Conservation (phyloP, 1,284 basidiomycete genomes). For the Malassezia japonica region DNA sequence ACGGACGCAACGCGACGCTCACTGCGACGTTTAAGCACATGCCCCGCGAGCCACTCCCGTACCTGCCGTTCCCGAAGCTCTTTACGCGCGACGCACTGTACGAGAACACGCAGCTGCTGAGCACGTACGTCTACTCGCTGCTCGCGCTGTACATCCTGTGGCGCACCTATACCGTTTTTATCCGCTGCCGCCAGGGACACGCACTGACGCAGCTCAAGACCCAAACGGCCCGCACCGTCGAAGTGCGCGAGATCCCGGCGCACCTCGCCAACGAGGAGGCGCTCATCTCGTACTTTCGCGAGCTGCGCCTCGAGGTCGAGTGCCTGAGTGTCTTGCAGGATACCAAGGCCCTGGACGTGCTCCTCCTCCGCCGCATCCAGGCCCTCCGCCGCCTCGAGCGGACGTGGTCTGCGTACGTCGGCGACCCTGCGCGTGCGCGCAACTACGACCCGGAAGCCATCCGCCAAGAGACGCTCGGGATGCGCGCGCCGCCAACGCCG, state of each 20-base stretch:
- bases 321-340: constrained; percentile 81
- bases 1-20: not conserved
- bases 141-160: constrained; percentile 76
- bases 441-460: constrained; percentile 58
- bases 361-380: constrained; percentile 67
- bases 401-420: constrained; percentile 77
- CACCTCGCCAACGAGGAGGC: constrained; percentile 74
- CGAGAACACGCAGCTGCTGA: constrained; percentile 65
- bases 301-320: constrained; percentile 57
- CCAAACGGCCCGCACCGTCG: constrained; percentile 66
- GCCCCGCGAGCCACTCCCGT: constrained; percentile 25
- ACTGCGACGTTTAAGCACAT: constrained; percentile 3
- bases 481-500: constrained; percentile 1
- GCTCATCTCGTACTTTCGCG: constrained; percentile 86
- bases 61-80: constrained; percentile 23
- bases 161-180: constrained; percentile 77
- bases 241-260: constrained; percentile 70
- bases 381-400: constrained; percentile 68
- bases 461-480: constrained; percentile 15
- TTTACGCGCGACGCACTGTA: constrained; percentile 47
- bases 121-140: constrained; percentile 83
- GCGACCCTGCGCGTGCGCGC: constrained; percentile 74
- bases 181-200: constrained; percentile 66
- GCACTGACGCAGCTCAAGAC: not conserved
- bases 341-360: constrained; percentile 61